Evolutionary conservation across 371 early-diverging fungal genomes (phyloP).

Genomic region (Thermomucor indicae-seudaticae): DNA sequence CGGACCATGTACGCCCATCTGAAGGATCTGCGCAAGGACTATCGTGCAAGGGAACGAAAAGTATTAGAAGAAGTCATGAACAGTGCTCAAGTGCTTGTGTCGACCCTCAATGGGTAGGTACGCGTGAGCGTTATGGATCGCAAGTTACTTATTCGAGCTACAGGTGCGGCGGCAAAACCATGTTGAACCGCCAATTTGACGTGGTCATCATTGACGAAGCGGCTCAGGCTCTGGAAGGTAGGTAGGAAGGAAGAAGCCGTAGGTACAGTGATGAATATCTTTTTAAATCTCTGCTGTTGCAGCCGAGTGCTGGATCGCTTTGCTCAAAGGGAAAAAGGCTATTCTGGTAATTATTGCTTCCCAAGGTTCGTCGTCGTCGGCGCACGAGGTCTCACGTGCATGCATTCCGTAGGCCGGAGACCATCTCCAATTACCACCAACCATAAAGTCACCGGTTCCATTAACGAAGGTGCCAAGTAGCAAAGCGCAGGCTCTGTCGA

Average conservation of each 20-base stretch:
- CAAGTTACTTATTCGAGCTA: too few relatives aligned
- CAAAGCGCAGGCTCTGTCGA: conserved; percentile 19
- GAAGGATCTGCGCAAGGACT: conserved; percentile 72
- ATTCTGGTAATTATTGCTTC: conserved; percentile 52
- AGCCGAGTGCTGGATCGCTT: conserved; percentile 90
- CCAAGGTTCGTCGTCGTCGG: neutral
- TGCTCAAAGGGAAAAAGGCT: conserved; percentile 71
- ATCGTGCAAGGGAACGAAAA: conserved; percentile 64
- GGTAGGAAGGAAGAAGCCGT: too few relatives aligned
- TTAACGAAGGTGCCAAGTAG: neutral
- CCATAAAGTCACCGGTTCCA: conserved; percentile 55
- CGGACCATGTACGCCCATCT: conserved; percentile 64
- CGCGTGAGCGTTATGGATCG: too few relatives aligned
- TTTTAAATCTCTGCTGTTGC: neutral
- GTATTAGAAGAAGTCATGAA: conserved; percentile 62
- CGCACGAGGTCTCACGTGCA: neutral
- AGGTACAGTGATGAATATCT: too few relatives aligned
- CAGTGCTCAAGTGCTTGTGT: conserved; percentile 58
- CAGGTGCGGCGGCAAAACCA: conserved; percentile 52
- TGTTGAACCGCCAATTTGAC: conserved; percentile 74
- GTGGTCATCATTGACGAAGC: conserved; percentile 94
- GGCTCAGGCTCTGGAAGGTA: conserved; percentile 81
- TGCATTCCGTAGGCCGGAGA: conserved; percentile 76
- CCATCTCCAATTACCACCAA: conserved; percentile 90
- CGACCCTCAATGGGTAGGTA: conserved; percentile 58